Base-by-base conservation (phyloP, 768 basidiomycete species). In the Lactifluus pinguis region DNA sequence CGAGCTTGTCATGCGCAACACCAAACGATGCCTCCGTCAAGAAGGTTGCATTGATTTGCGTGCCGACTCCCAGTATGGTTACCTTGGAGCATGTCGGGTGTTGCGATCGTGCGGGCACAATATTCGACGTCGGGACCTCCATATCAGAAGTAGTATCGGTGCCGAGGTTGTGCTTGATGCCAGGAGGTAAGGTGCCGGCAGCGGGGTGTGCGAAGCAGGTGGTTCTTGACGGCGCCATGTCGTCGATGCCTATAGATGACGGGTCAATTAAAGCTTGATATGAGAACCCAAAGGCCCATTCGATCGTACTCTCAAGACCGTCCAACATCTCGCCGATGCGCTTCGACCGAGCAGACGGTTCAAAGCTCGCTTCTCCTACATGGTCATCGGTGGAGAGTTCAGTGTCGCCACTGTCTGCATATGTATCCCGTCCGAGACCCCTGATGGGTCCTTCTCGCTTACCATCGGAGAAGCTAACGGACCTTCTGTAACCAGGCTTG, bases 401-500 rank as follows among this genome's bases (percentile, higher is more conserved):
- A 5, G 67, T 67, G 42, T 65, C 74, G 34, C 72, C 71, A 38
- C 72, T 72, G 19, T 73, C 79, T 14, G 74, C 75, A 15, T 73
- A 72, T 41, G 72, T 72, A 52, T 75, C 76, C 49, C 75, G 68
- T 49, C 71, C 73, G 47, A 86, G 72, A 4, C 86, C 91, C 55
- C 77, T 76, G 49, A 97, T 97, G n/a, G 90, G 92, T 2, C 95
- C 95, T 36, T 88, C 86, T 62, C 81, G 81, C 70, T 85, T 88
- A 6, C 97, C 97, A 70, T 99, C 97, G 29, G 94, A 97, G 75
- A 99, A 99, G 72, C 92, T 95, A 59, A 99, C 95, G 47, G 89
- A 92, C 42, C 92, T 80, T n/a, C 85, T 82, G 66, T 86, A 83
- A 13, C 74, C 72, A 15, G 72, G 65, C 55, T 69, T 74, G 51